A percentile compares a stretch with the other conserved stretches of the same genome.
Conservation (phyloP, 495 filamentous ascomycete species). For the Bryoglossum gracile region DNA sequence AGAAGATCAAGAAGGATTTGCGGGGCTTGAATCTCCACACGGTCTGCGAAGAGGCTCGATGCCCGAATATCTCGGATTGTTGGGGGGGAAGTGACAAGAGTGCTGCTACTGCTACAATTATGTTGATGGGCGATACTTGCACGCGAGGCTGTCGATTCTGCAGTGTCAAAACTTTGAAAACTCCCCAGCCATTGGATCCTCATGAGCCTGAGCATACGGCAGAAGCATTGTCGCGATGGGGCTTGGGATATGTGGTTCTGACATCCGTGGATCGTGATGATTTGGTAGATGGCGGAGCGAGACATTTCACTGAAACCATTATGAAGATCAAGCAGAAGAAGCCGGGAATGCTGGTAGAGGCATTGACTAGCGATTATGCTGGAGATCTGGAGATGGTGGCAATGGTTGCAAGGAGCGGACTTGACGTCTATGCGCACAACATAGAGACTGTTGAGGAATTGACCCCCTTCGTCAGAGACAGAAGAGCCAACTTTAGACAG, state of each 20-base stretch:
- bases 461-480: slow-evolving; percentile 83
- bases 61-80: slow-evolving; percentile 95
- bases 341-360: slow-evolving; percentile 84
- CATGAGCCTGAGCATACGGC: slow-evolving; percentile 97
- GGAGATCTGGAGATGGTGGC: slow-evolving; percentile 78
- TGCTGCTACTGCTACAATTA: slow-evolving; percentile 93
- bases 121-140: slow-evolving; percentile 99
- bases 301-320: slow-evolving; percentile 92
- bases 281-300: slow-evolving; percentile 76
- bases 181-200: slow-evolving; percentile 77
- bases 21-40: slow-evolving; percentile 86
- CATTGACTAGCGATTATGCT: slow-evolving; percentile 81
- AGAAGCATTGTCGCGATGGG: slow-evolving; percentile 88
- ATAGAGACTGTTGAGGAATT: slow-evolving; percentile 90
- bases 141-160: slow-evolving; percentile 97
- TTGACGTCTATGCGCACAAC: slow-evolving; percentile 97
- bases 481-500: slow-evolving; percentile 83
- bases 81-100: slow-evolving; percentile 88
- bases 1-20: slow-evolving; percentile 88
- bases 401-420: slow-evolving; percentile 73
- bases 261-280: slow-evolving; percentile 94
- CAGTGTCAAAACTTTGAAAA: slow-evolving; percentile 79
- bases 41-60: slow-evolving; percentile 95
- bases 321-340: slow-evolving; percentile 87
- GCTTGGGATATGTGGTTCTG: slow-evolving; percentile 89